Conservation (phyloP, 2,329 filamentous ascomycete species). For the Apiospora hydei region DNA sequence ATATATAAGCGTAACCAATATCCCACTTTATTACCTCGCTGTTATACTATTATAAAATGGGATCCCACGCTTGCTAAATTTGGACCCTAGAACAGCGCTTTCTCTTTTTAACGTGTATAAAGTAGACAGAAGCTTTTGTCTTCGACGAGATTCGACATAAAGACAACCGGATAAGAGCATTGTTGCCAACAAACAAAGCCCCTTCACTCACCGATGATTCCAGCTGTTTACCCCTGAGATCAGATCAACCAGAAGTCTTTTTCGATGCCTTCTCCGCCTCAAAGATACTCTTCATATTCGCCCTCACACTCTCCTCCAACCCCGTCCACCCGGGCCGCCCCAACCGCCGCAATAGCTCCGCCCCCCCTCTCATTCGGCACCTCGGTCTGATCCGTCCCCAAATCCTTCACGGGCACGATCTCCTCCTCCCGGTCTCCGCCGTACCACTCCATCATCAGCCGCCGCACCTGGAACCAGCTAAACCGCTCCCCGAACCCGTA, state of each 20-base stretch:
- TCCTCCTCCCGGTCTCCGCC: slow-evolving; percentile 31
- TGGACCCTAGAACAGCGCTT: no score
- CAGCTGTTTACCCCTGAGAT: not conserved
- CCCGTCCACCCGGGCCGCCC: slow-evolving; percentile 34
- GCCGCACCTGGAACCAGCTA: slow-evolving; percentile 39
- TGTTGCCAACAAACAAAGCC: not conserved
- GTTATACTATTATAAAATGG: no score
- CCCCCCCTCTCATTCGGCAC: slow-evolving; percentile 39
- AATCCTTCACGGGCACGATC: slow-evolving; percentile 34
- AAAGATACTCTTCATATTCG: slow-evolving; percentile 34
- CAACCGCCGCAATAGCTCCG: slow-evolving; percentile 31
- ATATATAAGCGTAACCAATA: not conserved
- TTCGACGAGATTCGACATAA: not conserved
- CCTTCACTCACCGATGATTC: no score
- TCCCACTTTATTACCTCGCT: not conserved
- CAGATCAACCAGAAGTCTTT: not conserved
- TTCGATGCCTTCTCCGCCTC: not conserved
- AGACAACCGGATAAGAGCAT: not conserved
- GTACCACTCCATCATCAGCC: slow-evolving; percentile 40
- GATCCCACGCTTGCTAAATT: no score
- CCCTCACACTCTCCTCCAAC: slow-evolving; percentile 34
- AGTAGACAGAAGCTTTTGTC: not conserved
- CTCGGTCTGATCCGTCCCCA: slow-evolving; percentile 41
- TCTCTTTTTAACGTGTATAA: no score
- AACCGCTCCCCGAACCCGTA: slow-evolving; percentile 42